phyloP scores from a whole-genome alignment of 1,284 basidiomycete genomes.

The Serendipita sp. region DNA sequence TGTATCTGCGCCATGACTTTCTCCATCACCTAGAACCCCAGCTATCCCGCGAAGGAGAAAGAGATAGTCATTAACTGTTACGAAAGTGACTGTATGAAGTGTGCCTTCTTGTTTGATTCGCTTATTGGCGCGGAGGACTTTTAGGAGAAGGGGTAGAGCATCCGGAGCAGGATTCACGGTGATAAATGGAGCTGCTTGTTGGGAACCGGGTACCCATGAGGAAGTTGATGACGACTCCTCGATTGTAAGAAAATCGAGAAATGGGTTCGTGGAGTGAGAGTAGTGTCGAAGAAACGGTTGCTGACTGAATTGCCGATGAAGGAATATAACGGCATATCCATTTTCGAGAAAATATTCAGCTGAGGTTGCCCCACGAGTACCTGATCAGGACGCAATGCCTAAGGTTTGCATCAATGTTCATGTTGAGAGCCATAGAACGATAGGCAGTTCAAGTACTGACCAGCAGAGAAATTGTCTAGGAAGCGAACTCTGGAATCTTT shows the following conservation, averaged over 20 bases:
- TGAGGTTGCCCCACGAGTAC: slow-evolving; percentile 91
- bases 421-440: background rate
- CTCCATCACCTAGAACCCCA: slow-evolving; percentile 24
- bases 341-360: slow-evolving; percentile 93
- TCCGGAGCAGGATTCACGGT: slow-evolving; percentile 46
- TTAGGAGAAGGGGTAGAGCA: slow-evolving; percentile 36
- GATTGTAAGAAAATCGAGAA: slow-evolving; percentile 87
- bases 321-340: slow-evolving; percentile 95
- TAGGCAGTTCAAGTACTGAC: slow-evolving; percentile 28
- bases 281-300: slow-evolving; percentile 96
- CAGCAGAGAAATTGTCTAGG: slow-evolving; percentile 96
- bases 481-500: slow-evolving; percentile 69
- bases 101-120: slow-evolving; percentile 57
- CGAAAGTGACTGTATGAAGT: slow-evolving; percentile 79
- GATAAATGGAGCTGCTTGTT: slow-evolving; percentile 29
- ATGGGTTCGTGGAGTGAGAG: slow-evolving; percentile 94
- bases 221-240: slow-evolving; percentile 22
- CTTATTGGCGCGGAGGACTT: slow-evolving; percentile 74
- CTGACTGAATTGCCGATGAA: slow-evolving; percentile 93
- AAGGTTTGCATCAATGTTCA: slow-evolving; percentile 1
- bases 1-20: slow-evolving; percentile 45
- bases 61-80: slow-evolving; percentile 92
- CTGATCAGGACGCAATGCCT: slow-evolving; percentile 24
- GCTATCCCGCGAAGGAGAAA: slow-evolving; percentile 80
- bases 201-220: slow-evolving; percentile 14